phyloP scores from a whole-genome alignment of 2,329 filamentous ascomycete genomes.

The Orbilia brochopaga region DNA sequence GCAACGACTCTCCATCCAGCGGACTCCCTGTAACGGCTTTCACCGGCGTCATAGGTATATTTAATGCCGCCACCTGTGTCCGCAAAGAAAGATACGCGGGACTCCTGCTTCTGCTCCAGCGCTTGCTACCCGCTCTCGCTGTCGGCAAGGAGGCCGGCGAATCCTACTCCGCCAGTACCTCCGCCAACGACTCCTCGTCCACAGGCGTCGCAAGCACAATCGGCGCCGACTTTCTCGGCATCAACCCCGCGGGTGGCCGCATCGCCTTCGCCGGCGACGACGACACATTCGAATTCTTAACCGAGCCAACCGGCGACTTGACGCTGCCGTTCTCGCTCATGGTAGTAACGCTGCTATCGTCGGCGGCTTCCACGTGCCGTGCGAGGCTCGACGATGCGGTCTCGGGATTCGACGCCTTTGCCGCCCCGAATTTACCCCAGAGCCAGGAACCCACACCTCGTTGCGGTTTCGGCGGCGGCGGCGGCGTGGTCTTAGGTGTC shows the following conservation, averaged over 20 bases:
- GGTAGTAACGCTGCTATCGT: slow-evolving; percentile 45
- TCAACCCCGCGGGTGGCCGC: slow-evolving; percentile 26
- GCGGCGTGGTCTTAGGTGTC: slow-evolving; percentile 17
- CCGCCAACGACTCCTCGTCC: slow-evolving; percentile 44
- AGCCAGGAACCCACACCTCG: slow-evolving; percentile 45
- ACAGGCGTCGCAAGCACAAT: slow-evolving; percentile 45
- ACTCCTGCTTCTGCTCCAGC: too few relatives aligned
- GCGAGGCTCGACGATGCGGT: slow-evolving; percentile 41
- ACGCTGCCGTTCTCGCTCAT: slow-evolving; percentile 21
- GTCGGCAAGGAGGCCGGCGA: neutral
- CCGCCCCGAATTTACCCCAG: slow-evolving; percentile 40
- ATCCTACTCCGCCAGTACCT: slow-evolving; percentile 46
- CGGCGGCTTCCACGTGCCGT: slow-evolving; percentile 40
- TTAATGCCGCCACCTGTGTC: neutral
- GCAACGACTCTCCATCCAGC: slow-evolving; percentile 4
- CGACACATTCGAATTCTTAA: slow-evolving; percentile 26
- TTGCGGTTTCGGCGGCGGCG: slow-evolving; percentile 28
- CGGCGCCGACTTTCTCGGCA: slow-evolving; percentile 36
- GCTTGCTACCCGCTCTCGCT: too few relatives aligned
- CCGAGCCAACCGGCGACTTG: slow-evolving; percentile 38
- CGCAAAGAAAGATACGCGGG: too few relatives aligned
- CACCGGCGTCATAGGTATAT: neutral
- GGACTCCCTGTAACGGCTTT: slow-evolving; percentile 7
- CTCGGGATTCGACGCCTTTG: slow-evolving; percentile 21
- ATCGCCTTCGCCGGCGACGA: slow-evolving; percentile 30